Base-by-base conservation (phyloP, 805 yeast genomes). In the Osmozyma mogii region DNA sequence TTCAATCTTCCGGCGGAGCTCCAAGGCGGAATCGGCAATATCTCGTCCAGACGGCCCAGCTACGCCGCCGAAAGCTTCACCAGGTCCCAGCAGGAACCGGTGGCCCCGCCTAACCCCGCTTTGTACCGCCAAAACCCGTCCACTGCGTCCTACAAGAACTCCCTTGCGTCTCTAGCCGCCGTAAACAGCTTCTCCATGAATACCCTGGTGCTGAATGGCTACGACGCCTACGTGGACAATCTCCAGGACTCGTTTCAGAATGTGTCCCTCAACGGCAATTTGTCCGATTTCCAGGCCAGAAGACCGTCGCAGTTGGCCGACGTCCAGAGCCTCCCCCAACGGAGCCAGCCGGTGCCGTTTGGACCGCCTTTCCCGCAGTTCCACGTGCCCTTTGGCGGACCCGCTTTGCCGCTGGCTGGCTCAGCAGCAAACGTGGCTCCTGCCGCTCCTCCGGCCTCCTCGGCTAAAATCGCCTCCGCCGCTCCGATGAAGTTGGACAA, bases 21-120 rank as follows among this genome's bases (percentile, higher is more conserved):
- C 22, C 81, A 75, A 49, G 82, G 83, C 25, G 83, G 83, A 0
- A 56, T 76, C 3, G 72, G 73, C 17, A 73, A 61, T 32, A 74
- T 77, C 24, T 68, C 72, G 15, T 72, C 81, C 8, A 66, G 92
- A 53, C 68, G 92, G 53, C 85, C 88, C 9, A 71, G 80, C 31
- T 80, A 75, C 47, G 76, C 84, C 9, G 83, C 87, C 2, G 89
- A 78, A 45, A 57, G 70, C 3, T 61, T 72, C 35, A 70, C 76
- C 15, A 54, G 71, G 28, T 45, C 32, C 33, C 6, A 7, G 12
- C n/a, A 6, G 6, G n/a, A n/a, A n/a, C 20, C 20, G 20, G 7
- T 7, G n/a, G 9, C 25, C 25, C 25, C 7, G 14, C 6, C 25
- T 23, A 15, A 5, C 5, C 15, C 5, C 14, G 14, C 17, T 6